A percentile compares a stretch with the other conserved stretches of the same genome.
These are phyloP conservation scores for Abrus precatorius DNA, from an alignment of 306 rosid species.

Conservation along the genomic window DNA sequence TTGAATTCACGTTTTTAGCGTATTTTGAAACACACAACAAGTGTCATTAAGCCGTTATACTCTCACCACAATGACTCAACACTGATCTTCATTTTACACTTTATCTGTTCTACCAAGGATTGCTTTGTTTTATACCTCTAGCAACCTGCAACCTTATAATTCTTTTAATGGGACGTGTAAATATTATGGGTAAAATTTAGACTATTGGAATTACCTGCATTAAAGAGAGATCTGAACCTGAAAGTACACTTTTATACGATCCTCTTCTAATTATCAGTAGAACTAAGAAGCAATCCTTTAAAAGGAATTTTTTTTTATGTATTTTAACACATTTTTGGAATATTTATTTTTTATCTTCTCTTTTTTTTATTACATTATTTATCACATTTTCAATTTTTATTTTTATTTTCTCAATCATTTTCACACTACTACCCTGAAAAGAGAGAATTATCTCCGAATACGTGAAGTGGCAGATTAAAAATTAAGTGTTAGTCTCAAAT, in stretches of 20 bases:
- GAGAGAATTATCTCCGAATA: neutral
- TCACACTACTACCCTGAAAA: too few species aligned
- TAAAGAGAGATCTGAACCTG: neutral
- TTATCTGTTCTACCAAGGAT: neutral
- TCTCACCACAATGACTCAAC: neutral
- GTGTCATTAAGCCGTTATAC: neutral
- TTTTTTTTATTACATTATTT: too few species aligned
- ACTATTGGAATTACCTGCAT: neutral
- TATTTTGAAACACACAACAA: too few species aligned
- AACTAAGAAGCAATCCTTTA: neutral
- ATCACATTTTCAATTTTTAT: too few species aligned
- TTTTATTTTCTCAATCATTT: too few species aligned
- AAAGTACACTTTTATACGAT: constrained; percentile 10
- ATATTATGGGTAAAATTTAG: neutral
- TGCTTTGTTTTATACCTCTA: neutral
- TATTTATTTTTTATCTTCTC: too few species aligned
- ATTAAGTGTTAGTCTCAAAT: too few species aligned
- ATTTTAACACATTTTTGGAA: too few species aligned
- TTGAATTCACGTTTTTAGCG: too few species aligned
- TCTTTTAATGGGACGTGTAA: neutral
- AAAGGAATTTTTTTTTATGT: neutral
- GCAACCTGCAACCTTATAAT: neutral
- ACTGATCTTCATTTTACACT: neutral
- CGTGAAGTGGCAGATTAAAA: constrained; percentile 7
- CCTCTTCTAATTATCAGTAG: neutral